phyloP scores from a whole-genome alignment of 495 filamentous ascomycete genomes.

The Jackrogersella minutella region DNA sequence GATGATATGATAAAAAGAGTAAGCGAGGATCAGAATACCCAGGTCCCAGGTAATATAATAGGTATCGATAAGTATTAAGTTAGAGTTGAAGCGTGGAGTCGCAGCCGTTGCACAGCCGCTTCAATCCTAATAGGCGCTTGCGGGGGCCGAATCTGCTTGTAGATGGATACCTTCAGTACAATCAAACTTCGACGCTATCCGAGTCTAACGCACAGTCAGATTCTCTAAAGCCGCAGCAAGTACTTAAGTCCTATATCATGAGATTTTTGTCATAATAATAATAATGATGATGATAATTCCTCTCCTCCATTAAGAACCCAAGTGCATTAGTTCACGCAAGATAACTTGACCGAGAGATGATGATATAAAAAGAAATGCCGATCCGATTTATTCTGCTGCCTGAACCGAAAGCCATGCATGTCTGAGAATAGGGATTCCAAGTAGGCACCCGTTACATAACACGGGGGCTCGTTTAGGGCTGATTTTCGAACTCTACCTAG shows the following conservation, averaged over 20 bases:
- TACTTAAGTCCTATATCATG: too few relatives aligned
- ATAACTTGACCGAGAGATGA: neutral
- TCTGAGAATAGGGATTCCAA: neutral
- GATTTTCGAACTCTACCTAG: constrained; percentile 8
- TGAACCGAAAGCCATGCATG: constrained; percentile 27
- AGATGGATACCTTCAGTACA: neutral
- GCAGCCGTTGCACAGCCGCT: constrained; percentile 29
- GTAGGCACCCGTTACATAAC: neutral
- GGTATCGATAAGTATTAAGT: neutral
- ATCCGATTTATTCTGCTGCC: constrained; percentile 43
- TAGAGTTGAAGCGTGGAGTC: constrained; percentile 22
- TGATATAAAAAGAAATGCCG: neutral
- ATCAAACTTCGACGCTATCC: neutral
- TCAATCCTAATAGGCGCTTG: constrained; percentile 22
- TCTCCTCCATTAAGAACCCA: neutral
- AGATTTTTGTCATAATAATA: too few relatives aligned
- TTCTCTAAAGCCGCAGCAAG: neutral
- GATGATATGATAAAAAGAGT: neutral
- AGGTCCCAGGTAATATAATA: neutral
- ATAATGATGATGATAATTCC: too few relatives aligned
- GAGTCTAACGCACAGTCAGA: neutral
- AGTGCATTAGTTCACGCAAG: neutral
- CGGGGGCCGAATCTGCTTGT: constrained; percentile 10
- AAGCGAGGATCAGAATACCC: neutral
- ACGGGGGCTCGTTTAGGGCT: constrained; percentile 14